phyloP scores from a whole-genome alignment of 345 rosid species.

The Lumnitzera littorea region DNA sequence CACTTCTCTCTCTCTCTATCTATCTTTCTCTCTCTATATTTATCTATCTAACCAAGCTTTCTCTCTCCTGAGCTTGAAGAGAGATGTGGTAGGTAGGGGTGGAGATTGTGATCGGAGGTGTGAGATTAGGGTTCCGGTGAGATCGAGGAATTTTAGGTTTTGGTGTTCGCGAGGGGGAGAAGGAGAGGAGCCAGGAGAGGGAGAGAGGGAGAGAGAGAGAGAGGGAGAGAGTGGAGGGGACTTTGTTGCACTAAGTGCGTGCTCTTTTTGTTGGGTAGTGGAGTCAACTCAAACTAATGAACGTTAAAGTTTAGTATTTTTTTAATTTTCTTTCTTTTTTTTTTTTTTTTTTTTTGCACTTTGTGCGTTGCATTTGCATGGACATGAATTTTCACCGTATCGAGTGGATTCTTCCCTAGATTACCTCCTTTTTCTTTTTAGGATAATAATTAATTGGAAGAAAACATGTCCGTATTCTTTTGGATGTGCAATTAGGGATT shows the following conservation, averaged over 20 bases:
- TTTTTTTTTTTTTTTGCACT: no score
- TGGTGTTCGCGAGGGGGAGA: neutral
- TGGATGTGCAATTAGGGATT: no score
- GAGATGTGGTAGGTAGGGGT: neutral
- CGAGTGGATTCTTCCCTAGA: neutral
- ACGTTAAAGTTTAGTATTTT: no score
- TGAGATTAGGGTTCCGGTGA: neutral
- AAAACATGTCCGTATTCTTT: neutral
- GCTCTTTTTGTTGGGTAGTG: neutral
- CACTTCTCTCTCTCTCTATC: neutral
- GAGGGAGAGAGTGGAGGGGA: neutral
- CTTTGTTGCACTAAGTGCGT: neutral
- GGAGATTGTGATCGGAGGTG: neutral
- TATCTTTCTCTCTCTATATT: neutral
- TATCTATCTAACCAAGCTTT: neutral
- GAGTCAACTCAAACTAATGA: constrained; percentile 1
- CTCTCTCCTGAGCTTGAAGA: neutral
- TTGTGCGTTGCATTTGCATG: constrained; percentile 3
- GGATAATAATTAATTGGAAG: no score
- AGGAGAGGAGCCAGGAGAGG: neutral
- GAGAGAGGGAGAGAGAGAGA: neutral
- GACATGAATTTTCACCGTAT: neutral
- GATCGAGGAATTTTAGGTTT: constrained; percentile 9
- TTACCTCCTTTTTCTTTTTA: no score
- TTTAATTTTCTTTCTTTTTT: no score